These are phyloP conservation scores for Irineochytrium annulatum DNA, from an alignment of 192 early-diverging fungal genomes.

Conservation along the genomic window DNA sequence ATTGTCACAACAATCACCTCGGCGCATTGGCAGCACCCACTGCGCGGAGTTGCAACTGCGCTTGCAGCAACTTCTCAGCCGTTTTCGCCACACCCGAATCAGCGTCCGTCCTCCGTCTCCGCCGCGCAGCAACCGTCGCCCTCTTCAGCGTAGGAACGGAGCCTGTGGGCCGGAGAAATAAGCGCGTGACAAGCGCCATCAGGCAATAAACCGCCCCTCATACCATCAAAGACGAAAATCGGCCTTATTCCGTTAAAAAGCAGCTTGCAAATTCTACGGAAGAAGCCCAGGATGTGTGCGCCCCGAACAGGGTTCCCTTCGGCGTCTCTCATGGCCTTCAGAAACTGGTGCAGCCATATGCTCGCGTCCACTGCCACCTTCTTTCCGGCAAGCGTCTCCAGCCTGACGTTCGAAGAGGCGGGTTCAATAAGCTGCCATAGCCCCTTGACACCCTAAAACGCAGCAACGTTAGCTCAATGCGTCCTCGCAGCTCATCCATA, in stretches of 20 bases:
- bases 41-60: constrained; percentile 72
- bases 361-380: constrained; percentile 87
- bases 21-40: constrained; percentile 43
- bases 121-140: constrained; percentile 50
- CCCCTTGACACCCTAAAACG: constrained; percentile 95
- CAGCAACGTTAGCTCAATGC: too few relatives aligned
- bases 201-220: too few relatives aligned
- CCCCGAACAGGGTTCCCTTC: constrained; percentile 77
- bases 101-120: constrained; percentile 30
- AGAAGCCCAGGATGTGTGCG: constrained; percentile 90
- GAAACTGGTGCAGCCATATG: constrained; percentile 97
- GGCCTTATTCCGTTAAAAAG: constrained; percentile 85
- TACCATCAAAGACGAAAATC: constrained; percentile 98
- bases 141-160: constrained; percentile 82
- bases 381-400: constrained; percentile 76
- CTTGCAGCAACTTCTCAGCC: constrained; percentile 77
- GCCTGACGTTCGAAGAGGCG: constrained; percentile 64
- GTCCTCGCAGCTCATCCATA: too few relatives aligned
- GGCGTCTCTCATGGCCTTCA: constrained; percentile 88
- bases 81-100: constrained; percentile 61
- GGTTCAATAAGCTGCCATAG: constrained; percentile 87
- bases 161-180: too few relatives aligned
- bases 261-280: constrained; percentile 89
- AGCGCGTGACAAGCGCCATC: too few relatives aligned
- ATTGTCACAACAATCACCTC: too few relatives aligned